Evolutionary conservation across 805 yeast species (phyloP), one percentile per base, ranked within the genome.

Genomic region (Cephaloascus albidus): DNA sequence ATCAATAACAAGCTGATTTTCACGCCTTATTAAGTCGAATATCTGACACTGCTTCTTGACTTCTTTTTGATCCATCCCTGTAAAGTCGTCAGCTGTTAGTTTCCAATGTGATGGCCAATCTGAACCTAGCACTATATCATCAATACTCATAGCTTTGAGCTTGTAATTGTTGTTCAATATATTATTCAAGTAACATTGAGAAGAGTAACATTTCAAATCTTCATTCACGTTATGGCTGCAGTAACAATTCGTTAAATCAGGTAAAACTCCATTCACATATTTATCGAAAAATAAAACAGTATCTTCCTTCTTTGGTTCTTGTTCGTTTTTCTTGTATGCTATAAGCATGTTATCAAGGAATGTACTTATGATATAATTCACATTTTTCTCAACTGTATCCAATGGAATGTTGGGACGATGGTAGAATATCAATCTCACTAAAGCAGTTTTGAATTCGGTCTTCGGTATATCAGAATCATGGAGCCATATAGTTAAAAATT

Each of bases 61-160:
- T 40, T 76, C 74, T 10, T 58, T 55, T 10, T 70, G 69, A 38
- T 70, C 77, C 5, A 75, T 59, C n/a, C 63, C 70, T 17, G 65
- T 54, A 20, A 79, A 51, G 36, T 78, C 81, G 18, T 72, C 76
- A 3, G 69, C 66, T 0, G 80, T 65, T 12, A 81, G 46, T 37
- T 74, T 68, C 87, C 86, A 81, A 48, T 78, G 81, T 8, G 74
- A 67, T 0, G 78, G 74, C 87, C 87, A 81, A 42, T 77, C 77
- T 18, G 26, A 18, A 14, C 16, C 14, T 14, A 20, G 36, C 8
- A 16, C 23, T 20, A 20, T 6, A 10, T 34, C 26, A 34, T 12
- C 26, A 10, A 18, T 18, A 34, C 15, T 16, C 16, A 6, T 34
- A 5, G 15, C 10, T 34, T 20, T 8, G 8, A 18, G 8, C 19